phyloP scores from a whole-genome alignment of 257 asterid species.

The Petrea volubilis region DNA sequence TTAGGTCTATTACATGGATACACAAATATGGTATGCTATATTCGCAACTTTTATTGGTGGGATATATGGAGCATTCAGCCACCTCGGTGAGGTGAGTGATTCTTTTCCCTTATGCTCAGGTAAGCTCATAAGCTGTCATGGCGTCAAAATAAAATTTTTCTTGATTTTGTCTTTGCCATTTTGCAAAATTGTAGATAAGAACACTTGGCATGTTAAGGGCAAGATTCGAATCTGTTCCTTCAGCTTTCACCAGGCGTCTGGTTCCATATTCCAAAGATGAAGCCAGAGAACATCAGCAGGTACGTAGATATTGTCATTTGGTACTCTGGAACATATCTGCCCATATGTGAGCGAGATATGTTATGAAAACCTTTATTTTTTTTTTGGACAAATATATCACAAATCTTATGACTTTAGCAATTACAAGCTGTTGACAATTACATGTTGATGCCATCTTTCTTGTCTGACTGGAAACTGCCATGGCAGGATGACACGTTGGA shows the following conservation, averaged over 20 bases:
- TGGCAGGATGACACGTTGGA: slow-evolving; percentile 71
- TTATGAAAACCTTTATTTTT: slow-evolving; percentile 7
- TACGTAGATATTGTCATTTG: slow-evolving; percentile 29
- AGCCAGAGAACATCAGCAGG: slow-evolving; percentile 48
- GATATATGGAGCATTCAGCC: slow-evolving; percentile 96
- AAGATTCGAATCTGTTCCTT: slow-evolving; percentile 86
- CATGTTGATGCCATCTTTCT: slow-evolving; percentile 5
- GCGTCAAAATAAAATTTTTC: not conserved
- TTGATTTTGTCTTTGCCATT: slow-evolving; percentile 20
- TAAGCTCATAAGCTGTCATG: slow-evolving; percentile 3
- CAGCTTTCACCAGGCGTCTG: slow-evolving; percentile 85
- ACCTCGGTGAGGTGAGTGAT: slow-evolving; percentile 92
- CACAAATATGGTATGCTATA: slow-evolving; percentile 98
- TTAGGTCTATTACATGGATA: slow-evolving; percentile 93
- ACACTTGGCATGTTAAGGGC: slow-evolving; percentile 98
- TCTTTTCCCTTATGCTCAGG: slow-evolving; percentile 10
- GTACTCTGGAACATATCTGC: not conserved
- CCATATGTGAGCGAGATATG: not conserved
- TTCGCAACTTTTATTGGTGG: slow-evolving; percentile 89
- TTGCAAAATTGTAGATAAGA: slow-evolving; percentile 68
- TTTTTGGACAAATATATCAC: not conserved
- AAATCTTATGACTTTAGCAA: not conserved
- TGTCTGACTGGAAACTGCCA: slow-evolving; percentile 25
- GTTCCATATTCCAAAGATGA: slow-evolving; percentile 77
- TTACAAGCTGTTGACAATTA: not conserved